Evolutionary conservation across 306 rosid species (phyloP), one percentile per base, ranked within the genome.

Genomic region (Acacia crassicarpa): DNA sequence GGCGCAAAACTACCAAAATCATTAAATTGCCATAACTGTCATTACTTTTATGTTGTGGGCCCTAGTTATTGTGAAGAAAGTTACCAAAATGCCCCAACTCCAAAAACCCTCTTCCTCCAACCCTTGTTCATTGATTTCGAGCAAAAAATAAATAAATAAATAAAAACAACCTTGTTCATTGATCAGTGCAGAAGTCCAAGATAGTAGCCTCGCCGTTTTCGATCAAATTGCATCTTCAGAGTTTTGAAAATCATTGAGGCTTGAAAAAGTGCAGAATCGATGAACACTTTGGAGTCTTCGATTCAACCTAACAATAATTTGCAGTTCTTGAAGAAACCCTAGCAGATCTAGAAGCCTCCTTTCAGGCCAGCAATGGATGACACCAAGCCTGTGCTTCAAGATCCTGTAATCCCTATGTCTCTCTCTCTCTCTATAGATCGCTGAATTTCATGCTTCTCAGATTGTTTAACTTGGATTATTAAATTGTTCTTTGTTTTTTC

Each of bases 331-430:
- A 71, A 71, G 45, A 84, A 76, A 76, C 82, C 80, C 49, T 74
- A 58, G 13, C 53, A 41, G 8, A 89, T 82, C 14, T 87, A 74
- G 30, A 91, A 94, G 54, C 96, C 97, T 58, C 87, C 77, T 46
- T 94, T 91, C 82, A 66, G 86, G 46, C 97, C 92, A 1, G 97
- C 94, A n/a, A 90, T 88, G 82, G 98, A 94, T 65, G 98, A 92
- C 78, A 91, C 94, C 63, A 94, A 94, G 58, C 98, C 94, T 20
- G 83, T 89, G 35, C 97, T 94, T 72, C 97, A 94, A 89, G 98
- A 92, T 82, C 98, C 97, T 17, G 96, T 94, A 87, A 59, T 33
- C 33, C 79, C 83, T 56, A 17, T 30, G 58, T 27, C 27, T 27
- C 27, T 27, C 27, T 27, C 27, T 27, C 27, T 27, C 27, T 72